A percentile compares a stretch with the other conserved stretches of the same genome.
These are phyloP conservation scores for Hanseniaspora clermontiae DNA, from an alignment of 805 yeast genomes.

Conservation along the genomic window DNA sequence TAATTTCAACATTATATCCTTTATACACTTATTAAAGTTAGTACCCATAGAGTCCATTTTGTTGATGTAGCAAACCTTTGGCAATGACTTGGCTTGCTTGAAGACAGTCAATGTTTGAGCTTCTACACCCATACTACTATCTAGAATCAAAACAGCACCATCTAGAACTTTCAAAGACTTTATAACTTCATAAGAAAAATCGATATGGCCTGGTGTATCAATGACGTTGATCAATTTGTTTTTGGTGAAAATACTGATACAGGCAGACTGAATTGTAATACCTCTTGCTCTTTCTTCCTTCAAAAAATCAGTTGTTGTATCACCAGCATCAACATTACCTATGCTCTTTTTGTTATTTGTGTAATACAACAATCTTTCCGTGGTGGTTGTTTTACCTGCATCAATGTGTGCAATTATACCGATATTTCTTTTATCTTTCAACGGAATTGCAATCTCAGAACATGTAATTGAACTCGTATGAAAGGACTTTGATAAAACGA, in stretches of 20 bases:
- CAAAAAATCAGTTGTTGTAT: slow-evolving; percentile 84
- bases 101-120: slow-evolving; percentile 97
- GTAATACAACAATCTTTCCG: slow-evolving; percentile 87
- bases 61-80: slow-evolving; percentile 69
- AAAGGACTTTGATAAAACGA: neutral
- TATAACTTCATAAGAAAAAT: slow-evolving; percentile 87
- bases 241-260: slow-evolving; percentile 78
- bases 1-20: slow-evolving; percentile 64
- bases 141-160: slow-evolving; percentile 85
- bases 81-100: slow-evolving; percentile 72
- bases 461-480: neutral
- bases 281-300: slow-evolving; percentile 88
- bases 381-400: slow-evolving; percentile 97
- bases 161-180: slow-evolving; percentile 82
- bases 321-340: slow-evolving; percentile 94
- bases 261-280: slow-evolving; percentile 92
- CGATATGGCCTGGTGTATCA: slow-evolving; percentile 98
- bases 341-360: slow-evolving; percentile 67
- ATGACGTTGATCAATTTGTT: slow-evolving; percentile 66
- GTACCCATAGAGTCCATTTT: slow-evolving; percentile 97
- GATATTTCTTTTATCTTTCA: slow-evolving; percentile 50
- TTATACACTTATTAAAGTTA: slow-evolving; percentile 80
- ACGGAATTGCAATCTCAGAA: neutral
- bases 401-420: slow-evolving; percentile 98
- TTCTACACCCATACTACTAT: slow-evolving; percentile 96